phyloP scores from a whole-genome alignment of 139 green algal species.

The Raphidocelis subcapitata region DNA sequence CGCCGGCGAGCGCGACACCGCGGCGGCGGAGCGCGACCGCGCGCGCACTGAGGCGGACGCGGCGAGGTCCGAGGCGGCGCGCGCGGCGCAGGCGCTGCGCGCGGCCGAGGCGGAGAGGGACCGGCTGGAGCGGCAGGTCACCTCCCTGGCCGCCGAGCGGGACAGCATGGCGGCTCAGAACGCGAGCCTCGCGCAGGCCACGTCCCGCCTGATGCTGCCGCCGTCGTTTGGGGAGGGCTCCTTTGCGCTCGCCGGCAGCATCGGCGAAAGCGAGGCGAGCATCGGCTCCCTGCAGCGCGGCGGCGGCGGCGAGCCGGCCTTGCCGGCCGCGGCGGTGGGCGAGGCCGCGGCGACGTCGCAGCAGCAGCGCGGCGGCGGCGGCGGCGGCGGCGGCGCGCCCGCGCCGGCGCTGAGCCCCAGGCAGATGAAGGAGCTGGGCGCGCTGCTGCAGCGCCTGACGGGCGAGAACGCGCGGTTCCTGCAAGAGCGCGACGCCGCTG shows the following conservation, averaged over 20 bases:
- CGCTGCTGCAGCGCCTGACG: slow-evolving; percentile 14
- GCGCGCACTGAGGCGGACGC: slow-evolving; percentile 2
- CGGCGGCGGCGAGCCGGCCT: no score
- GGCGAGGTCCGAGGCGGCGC: background rate
- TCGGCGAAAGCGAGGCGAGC: no score
- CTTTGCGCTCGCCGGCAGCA: no score
- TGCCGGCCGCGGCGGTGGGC: no score
- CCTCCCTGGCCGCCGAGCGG: slow-evolving; percentile 9
- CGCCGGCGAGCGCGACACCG: background rate
- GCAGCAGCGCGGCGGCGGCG: no score
- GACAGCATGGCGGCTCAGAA: slow-evolving; percentile 28
- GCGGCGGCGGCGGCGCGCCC: no score
- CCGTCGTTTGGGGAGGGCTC: no score
- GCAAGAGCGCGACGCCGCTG: slow-evolving; percentile 1
- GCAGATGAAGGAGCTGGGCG: slow-evolving; percentile 21
- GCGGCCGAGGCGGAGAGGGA: no score
- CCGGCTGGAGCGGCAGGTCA: background rate
- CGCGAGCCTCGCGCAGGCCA: slow-evolving; percentile 10
- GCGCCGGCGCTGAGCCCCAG: no score
- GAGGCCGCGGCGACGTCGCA: no score
- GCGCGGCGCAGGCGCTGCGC: background rate
- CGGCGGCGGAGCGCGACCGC: background rate
- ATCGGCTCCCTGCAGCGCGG: no score
- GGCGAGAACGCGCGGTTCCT: slow-evolving; percentile 24
- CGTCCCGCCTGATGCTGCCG: slow-evolving; percentile 11